These are phyloP conservation scores for Quercus tomentella DNA, from an alignment of 331 rosid species.

Conservation along the genomic window DNA sequence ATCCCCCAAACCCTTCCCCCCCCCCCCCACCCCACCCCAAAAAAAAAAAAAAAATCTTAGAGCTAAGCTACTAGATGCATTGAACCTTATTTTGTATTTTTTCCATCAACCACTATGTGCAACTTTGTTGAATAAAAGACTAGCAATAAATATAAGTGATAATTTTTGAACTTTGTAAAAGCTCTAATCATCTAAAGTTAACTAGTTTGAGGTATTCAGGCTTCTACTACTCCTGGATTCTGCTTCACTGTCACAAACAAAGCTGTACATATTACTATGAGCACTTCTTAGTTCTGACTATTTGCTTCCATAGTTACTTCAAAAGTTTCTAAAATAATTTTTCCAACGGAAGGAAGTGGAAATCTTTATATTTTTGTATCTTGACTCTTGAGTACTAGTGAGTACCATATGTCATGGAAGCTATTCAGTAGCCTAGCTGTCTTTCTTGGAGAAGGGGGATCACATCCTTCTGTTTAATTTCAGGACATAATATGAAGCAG, in stretches of 20 bases:
- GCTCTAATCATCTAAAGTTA: neutral
- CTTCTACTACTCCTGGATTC: neutral
- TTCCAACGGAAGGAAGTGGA: neutral
- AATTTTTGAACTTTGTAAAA: neutral
- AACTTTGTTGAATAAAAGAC: neutral
- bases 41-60: neutral
- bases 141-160: neutral
- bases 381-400: neutral
- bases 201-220: neutral
- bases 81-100: neutral
- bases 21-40: too few species aligned
- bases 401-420: neutral
- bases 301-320: neutral
- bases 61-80: neutral
- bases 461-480: neutral
- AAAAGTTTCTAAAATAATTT: neutral
- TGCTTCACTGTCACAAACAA: neutral
- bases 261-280: neutral
- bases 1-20: too few species aligned
- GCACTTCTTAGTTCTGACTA: neutral
- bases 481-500: neutral
- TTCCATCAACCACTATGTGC: neutral
- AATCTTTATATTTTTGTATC: neutral
- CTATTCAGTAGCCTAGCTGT: neutral
- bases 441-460: neutral